Evolutionary conservation across 495 filamentous ascomycete species (phyloP).

Genomic region (Penicillium fimorum): DNA sequence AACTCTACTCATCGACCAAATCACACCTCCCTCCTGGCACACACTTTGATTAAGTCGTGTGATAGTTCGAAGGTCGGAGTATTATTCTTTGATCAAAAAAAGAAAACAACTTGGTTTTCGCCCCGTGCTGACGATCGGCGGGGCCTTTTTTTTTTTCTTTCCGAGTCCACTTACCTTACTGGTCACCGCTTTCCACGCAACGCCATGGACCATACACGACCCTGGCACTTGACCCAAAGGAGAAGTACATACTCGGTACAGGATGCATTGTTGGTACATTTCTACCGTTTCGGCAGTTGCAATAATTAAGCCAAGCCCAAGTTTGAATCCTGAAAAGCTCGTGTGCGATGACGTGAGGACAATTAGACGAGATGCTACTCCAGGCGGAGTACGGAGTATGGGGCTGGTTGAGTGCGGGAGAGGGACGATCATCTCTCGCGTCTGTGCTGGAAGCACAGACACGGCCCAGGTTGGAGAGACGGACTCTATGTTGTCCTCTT

Average conservation of each 20-base stretch:
- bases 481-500: not conserved
- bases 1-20: not conserved
- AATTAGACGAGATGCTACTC: not conserved
- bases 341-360: not conserved
- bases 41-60: not conserved
- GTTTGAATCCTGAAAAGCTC: not conserved
- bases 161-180: not conserved
- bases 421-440: slow-evolving; percentile 3
- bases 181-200: not conserved
- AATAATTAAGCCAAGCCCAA: not conserved
- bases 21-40: not conserved
- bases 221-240: slow-evolving; percentile 6
- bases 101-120: not conserved
- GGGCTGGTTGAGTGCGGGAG: not conserved
- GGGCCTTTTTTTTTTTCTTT: not conserved
- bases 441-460: not conserved
- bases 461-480: not conserved
- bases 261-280: not conserved
- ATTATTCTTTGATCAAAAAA: not conserved
- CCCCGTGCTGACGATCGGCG: slow-evolving; percentile 9
- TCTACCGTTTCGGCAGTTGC: not conserved
- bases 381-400: not conserved
- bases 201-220: slow-evolving; percentile 3
- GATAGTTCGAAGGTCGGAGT: not conserved
- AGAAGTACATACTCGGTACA: not conserved